phyloP scores from a whole-genome alignment of 2,329 filamentous ascomycete species.

The Phialophora tarda region DNA sequence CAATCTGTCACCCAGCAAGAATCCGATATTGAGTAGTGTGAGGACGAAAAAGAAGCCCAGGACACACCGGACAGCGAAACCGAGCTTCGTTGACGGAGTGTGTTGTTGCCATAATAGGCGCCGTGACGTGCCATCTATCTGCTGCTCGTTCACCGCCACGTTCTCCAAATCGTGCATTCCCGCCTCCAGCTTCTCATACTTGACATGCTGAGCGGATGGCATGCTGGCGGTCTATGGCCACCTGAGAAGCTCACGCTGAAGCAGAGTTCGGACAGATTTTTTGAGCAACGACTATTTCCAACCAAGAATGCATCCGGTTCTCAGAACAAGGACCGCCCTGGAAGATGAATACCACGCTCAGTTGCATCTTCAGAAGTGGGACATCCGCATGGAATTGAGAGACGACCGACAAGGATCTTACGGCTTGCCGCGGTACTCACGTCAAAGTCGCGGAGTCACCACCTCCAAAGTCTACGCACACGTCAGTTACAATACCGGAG shows the following conservation, averaged over 20 bases:
- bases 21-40: constrained; percentile 11
- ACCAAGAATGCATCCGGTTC: too few species aligned
- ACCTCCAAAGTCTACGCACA: too few species aligned
- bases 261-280: not conserved
- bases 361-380: too few species aligned
- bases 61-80: constrained; percentile 3
- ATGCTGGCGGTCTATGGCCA: not conserved
- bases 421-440: too few species aligned
- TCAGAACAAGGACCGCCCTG: too few species aligned
- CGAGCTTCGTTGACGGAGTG: not conserved
- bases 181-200: not conserved
- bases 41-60: constrained; percentile 7
- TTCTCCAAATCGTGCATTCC: constrained; percentile 1
- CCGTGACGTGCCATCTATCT: not conserved
- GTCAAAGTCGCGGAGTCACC: too few species aligned
- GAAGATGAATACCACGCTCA: too few species aligned
- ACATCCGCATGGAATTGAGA: too few species aligned
- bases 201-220: not conserved
- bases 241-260: not conserved
- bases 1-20: constrained; percentile 9
- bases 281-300: too few species aligned
- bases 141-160: not conserved
- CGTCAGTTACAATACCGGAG: too few species aligned
- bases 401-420: too few species aligned
- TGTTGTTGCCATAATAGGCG: not conserved